Evolutionary conservation across 1,284 basidiomycete species (phyloP).

Genomic region (Leccinum fallax): DNA sequence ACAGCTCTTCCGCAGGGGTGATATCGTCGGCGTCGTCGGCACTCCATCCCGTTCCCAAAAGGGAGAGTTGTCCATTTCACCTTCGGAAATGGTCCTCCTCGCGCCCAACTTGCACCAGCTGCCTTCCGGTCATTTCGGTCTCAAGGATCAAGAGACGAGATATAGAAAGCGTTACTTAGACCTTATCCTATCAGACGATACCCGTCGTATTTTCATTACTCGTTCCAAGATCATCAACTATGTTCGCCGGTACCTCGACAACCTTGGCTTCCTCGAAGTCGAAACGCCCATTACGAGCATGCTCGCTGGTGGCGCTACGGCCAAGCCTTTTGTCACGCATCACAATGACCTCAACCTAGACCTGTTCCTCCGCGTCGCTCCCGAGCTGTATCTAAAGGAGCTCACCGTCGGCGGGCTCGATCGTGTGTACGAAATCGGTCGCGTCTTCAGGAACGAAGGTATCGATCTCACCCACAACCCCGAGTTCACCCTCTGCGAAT

Average conservation of each 20-base stretch:
- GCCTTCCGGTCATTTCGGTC: slow-evolving; percentile 86
- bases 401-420: slow-evolving; percentile 97
- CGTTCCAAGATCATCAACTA: slow-evolving; percentile 90
- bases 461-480: slow-evolving; percentile 99
- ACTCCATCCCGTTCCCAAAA: slow-evolving; percentile 92
- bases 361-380: slow-evolving; percentile 97
- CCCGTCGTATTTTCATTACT: slow-evolving; percentile 90
- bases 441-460: slow-evolving; percentile 98
- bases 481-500: slow-evolving; percentile 98
- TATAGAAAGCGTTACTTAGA: slow-evolving; percentile 99
- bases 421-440: slow-evolving; percentile 97
- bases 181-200: slow-evolving; percentile 92
- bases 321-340: slow-evolving; percentile 98
- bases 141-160: slow-evolving; percentile 96
- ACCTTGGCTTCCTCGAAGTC: slow-evolving; percentile 96
- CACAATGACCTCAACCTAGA: slow-evolving; percentile 99
- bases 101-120: slow-evolving; percentile 97
- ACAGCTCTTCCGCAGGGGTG: slow-evolving; percentile 91
- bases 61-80: slow-evolving; percentile 93
- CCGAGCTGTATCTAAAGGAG: slow-evolving; percentile 98
- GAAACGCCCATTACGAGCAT: slow-evolving; percentile 99
- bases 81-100: slow-evolving; percentile 84
- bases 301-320: slow-evolving; percentile 96
- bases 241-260: slow-evolving; percentile 89
- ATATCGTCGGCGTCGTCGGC: slow-evolving; percentile 94